phyloP scores from a whole-genome alignment of 768 basidiomycete species.

The Lentinula guzmanii region DNA sequence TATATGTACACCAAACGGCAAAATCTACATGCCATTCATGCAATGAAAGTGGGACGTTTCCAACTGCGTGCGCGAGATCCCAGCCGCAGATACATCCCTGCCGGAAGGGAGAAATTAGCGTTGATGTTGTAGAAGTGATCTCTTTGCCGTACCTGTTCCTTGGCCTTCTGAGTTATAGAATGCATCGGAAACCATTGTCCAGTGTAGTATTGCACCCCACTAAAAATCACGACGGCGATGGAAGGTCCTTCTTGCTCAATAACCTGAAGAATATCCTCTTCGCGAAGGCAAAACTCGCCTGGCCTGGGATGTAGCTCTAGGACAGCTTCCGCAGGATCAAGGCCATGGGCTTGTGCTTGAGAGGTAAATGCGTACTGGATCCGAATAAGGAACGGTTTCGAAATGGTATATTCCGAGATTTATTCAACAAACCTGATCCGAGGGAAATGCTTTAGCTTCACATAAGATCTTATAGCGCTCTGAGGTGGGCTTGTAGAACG shows the following conservation, averaged over 20 bases:
- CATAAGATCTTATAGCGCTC: conserved; percentile 90
- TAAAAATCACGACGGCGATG: conserved; percentile 89
- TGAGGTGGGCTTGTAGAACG: conserved; percentile 87
- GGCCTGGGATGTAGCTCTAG: conserved; percentile 74
- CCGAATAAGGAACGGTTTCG: conserved; percentile 2
- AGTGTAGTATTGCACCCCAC: conserved; percentile 95
- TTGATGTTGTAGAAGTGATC: neutral
- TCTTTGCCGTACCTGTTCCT: conserved; percentile 57
- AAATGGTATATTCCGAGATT: conserved; percentile 7
- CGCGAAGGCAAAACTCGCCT: conserved; percentile 82
- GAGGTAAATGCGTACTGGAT: conserved; percentile 91
- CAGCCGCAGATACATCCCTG: conserved; percentile 93
- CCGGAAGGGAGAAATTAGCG: neutral
- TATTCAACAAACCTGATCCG: conserved; percentile 65
- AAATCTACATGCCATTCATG: conserved; percentile 97
- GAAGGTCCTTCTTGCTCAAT: conserved; percentile 67
- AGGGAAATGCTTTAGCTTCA: conserved; percentile 92
- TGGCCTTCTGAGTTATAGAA: conserved; percentile 75
- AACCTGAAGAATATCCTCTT: conserved; percentile 78
- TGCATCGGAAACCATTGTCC: conserved; percentile 92
- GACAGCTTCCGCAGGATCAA: conserved; percentile 66
- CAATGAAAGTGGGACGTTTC: conserved; percentile 84
- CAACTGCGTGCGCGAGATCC: conserved; percentile 94
- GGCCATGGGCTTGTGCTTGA: conserved; percentile 78
- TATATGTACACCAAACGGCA: conserved; percentile 99